phyloP scores from a whole-genome alignment of 2,329 filamentous ascomycete genomes.

The Fusarium nygamai region DNA sequence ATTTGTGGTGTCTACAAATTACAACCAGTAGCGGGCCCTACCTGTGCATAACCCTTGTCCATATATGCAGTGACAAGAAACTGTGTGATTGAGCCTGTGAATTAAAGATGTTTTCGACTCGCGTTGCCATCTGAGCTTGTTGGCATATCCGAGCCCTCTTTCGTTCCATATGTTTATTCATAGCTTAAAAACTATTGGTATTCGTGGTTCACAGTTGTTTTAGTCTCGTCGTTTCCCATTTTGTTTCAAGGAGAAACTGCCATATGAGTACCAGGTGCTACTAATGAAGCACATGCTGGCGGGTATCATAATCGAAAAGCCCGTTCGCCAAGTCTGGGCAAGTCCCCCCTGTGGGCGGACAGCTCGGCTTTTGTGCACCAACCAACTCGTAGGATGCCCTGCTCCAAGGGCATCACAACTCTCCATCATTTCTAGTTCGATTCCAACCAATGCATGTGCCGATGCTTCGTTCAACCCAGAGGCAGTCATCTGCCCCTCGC shows the following conservation, averaged over 20 bases:
- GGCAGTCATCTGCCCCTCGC: slow-evolving; percentile 41
- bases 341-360: slow-evolving; percentile 27
- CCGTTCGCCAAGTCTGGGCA: slow-evolving; percentile 22
- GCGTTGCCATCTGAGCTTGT: neutral
- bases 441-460: slow-evolving; percentile 9
- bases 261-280: slow-evolving; percentile 2
- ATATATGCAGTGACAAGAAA: neutral
- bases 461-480: neutral
- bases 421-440: slow-evolving; percentile 11
- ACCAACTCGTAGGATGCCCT: slow-evolving; percentile 26
- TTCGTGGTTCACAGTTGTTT: neutral
- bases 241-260: slow-evolving; percentile 27
- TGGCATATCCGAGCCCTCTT: neutral
- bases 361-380: slow-evolving; percentile 27
- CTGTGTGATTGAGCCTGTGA: neutral
- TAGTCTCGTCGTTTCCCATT: neutral
- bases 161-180: neutral
- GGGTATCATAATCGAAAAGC: slow-evolving; percentile 37
- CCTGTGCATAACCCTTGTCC: slow-evolving; percentile 8
- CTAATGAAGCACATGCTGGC: slow-evolving; percentile 15
- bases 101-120: neutral
- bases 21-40: neutral
- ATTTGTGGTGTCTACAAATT: neutral
- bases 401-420: slow-evolving; percentile 18
- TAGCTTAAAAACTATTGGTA: neutral